Conservation (phyloP, 2,329 filamentous ascomycete genomes). For the Dothiorella sarmentorum region DNA sequence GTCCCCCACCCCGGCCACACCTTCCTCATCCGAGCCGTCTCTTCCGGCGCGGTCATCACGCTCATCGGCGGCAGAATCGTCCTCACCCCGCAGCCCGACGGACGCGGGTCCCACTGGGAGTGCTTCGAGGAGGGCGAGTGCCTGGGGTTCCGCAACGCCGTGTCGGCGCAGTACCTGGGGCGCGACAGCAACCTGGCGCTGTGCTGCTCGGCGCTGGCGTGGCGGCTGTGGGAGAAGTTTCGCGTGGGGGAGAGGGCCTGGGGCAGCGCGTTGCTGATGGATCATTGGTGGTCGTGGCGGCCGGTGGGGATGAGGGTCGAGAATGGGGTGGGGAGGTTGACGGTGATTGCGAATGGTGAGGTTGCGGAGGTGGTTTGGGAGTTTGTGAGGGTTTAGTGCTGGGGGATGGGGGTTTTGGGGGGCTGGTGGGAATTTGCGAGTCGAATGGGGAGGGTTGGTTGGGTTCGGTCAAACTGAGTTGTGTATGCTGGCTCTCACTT, state of each 20-base stretch:
- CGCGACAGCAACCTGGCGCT: not conserved
- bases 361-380: not conserved
- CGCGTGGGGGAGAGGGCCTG: not conserved
- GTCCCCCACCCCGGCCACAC: not conserved
- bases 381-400: not conserved
- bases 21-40: not conserved
- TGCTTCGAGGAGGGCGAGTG: not conserved
- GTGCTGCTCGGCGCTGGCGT: not conserved
- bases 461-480: no score
- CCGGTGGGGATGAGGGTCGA: not conserved
- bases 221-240: not conserved
- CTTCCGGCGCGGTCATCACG: not conserved
- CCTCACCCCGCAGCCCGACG: not conserved
- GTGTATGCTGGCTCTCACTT: no score
- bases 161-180: not conserved
- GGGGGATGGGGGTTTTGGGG: no score
- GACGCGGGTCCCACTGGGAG: not conserved
- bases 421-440: no score
- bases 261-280: not conserved
- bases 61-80: not conserved
- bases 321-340: not conserved
- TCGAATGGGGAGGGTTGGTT: no score
- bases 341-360: not conserved
- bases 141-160: not conserved
- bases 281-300: not conserved